Percentiles rank a stretch among this genome's conserved stretches.
Evolutionary conservation across 495 filamentous ascomycete species (phyloP).

Genomic region (Pyrenula aspistea): DNA sequence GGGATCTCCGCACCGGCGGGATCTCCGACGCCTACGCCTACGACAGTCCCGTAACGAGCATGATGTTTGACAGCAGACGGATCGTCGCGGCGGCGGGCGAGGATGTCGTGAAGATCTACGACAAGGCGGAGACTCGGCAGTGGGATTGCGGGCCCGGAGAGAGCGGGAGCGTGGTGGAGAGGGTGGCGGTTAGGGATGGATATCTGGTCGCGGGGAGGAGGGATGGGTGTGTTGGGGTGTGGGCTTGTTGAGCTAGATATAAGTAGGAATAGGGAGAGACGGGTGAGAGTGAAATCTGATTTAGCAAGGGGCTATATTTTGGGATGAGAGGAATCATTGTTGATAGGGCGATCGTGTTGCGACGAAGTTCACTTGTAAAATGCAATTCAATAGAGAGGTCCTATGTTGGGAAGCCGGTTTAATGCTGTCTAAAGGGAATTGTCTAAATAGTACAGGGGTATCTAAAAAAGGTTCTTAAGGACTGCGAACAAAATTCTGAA

Average conservation of each 20-base stretch:
- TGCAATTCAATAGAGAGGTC: too few relatives aligned
- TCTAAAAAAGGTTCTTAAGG: too few relatives aligned
- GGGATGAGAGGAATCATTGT: too few relatives aligned
- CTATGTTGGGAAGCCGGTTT: too few relatives aligned
- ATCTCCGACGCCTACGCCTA: slow-evolving; percentile 97
- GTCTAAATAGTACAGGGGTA: too few relatives aligned
- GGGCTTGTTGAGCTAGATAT: slow-evolving; percentile 55
- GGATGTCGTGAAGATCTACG: slow-evolving; percentile 90
- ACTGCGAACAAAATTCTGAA: too few relatives aligned
- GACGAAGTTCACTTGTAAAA: too few relatives aligned
- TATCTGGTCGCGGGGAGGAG: slow-evolving; percentile 85
- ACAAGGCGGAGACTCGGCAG: slow-evolving; percentile 89
- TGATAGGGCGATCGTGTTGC: too few relatives aligned
- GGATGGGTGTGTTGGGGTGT: slow-evolving; percentile 82
- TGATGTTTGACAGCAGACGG: slow-evolving; percentile 91
- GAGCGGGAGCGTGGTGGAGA: slow-evolving; percentile 60
- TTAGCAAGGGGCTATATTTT: too few relatives aligned
- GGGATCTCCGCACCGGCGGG: slow-evolving; percentile 93
- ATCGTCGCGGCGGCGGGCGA: slow-evolving; percentile 89
- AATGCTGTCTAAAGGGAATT: too few relatives aligned
- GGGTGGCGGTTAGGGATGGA: slow-evolving; percentile 83
- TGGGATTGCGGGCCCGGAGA: slow-evolving; percentile 94
- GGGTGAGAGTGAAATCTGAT: too few relatives aligned
- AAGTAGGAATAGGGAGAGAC: too few relatives aligned
- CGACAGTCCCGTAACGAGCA: slow-evolving; percentile 83